Percentiles rank a stretch among this genome's conserved stretches.
Conservation (phyloP, 148 eudicot species). For the Vaccinium corymbosum region DNA sequence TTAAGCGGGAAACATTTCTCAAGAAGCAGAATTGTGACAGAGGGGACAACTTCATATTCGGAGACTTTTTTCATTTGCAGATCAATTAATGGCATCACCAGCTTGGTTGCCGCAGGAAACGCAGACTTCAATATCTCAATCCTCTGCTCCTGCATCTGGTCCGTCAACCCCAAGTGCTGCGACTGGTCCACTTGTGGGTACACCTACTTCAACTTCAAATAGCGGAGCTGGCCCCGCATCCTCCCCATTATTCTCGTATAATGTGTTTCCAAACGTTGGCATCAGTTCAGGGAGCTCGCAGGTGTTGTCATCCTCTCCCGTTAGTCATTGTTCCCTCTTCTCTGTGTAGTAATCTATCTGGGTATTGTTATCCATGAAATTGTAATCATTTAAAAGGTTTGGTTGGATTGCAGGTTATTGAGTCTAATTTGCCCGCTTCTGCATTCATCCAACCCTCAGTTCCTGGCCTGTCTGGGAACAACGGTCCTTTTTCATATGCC, state of each 20-base stretch:
- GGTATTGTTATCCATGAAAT: not conserved
- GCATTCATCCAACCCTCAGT: constrained; percentile 21
- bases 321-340: constrained; percentile 17
- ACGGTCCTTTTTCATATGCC: constrained; percentile 30
- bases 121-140: constrained; percentile 21
- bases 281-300: constrained; percentile 25
- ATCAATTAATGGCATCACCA: constrained; percentile 15
- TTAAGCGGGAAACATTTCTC: not conserved
- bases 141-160: constrained; percentile 15
- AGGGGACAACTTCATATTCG: not conserved
- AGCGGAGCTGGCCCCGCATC: not conserved
- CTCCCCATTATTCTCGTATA: constrained; percentile 27
- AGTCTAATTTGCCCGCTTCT: constrained; percentile 22
- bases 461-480: constrained; percentile 26
- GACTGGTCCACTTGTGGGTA: constrained; percentile 10
- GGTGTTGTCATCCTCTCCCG: constrained; percentile 26
- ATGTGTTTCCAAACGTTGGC: constrained; percentile 23
- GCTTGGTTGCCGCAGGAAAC: constrained; percentile 18
- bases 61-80: not conserved
- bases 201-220: constrained; percentile 1
- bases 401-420: constrained; percentile 25
- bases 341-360: not conserved
- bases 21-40: not conserved
- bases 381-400: not conserved
- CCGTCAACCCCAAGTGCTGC: constrained; percentile 11